Evolutionary conservation across 192 early-diverging fungal species (phyloP).

Genomic region (Phlyctochytrium planicorne): DNA sequence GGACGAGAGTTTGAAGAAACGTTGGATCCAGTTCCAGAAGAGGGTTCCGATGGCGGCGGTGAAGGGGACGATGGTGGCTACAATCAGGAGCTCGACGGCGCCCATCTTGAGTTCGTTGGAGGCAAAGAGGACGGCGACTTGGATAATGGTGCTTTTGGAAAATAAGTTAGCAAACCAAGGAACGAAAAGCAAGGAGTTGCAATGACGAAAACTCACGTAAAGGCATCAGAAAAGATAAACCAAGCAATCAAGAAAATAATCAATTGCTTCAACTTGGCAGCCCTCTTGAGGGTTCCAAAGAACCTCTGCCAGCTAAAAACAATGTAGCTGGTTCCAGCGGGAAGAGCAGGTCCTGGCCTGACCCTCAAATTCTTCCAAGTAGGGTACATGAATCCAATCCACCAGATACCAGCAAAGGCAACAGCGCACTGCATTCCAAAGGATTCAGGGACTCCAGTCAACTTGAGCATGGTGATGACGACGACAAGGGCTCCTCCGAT

Average conservation of each 20-base stretch:
- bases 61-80: slow-evolving; percentile 24
- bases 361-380: slow-evolving; percentile 10
- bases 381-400: slow-evolving; percentile 7
- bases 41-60: slow-evolving; percentile 17
- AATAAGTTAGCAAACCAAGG: not conserved
- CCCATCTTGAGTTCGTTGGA: slow-evolving; percentile 13
- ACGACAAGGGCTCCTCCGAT: not conserved
- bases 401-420: slow-evolving; percentile 17
- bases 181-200: slow-evolving; percentile 20
- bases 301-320: slow-evolving; percentile 19
- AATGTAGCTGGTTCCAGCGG: slow-evolving; percentile 25
- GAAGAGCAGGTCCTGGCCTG: slow-evolving; percentile 16
- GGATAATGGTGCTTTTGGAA: not conserved
- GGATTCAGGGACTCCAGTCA: not conserved
- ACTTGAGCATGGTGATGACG: not conserved
- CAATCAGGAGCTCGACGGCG: slow-evolving; percentile 14
- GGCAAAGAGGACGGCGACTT: not conserved
- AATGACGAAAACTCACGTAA: slow-evolving; percentile 15
- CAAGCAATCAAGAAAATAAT: slow-evolving; percentile 22
- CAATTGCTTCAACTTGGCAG: slow-evolving; percentile 17
- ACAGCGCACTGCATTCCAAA: slow-evolving; percentile 18
- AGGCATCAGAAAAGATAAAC: slow-evolving; percentile 23
- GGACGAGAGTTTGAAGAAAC: not conserved
- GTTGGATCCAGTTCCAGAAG: slow-evolving; percentile 21
- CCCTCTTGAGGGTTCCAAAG: slow-evolving; percentile 3